Conservation (phyloP, 495 filamentous ascomycete species). For the Darksidea phi region DNA sequence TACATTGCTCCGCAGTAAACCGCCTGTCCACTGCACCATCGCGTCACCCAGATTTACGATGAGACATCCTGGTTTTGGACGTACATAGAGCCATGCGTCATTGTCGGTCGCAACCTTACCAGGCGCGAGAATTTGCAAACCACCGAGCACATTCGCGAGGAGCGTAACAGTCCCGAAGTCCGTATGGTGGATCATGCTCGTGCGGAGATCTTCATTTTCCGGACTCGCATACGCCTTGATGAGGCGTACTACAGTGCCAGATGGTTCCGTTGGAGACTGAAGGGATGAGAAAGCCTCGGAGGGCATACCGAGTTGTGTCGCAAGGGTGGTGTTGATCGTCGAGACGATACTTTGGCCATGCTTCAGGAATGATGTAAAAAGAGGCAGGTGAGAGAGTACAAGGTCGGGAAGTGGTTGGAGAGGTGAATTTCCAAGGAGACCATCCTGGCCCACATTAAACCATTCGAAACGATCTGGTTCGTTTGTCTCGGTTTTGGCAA, state of each 20-base stretch:
- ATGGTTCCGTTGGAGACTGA: slow-evolving; percentile 2
- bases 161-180: slow-evolving; percentile 15
- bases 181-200: slow-evolving; percentile 19
- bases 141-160: slow-evolving; percentile 16
- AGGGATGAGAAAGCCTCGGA: neutral
- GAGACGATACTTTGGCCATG: slow-evolving; percentile 16
- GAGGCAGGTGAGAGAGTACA: neutral
- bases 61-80: slow-evolving; percentile 3
- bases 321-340: slow-evolving; percentile 4
- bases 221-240: slow-evolving; percentile 10
- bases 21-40: slow-evolving; percentile 12
- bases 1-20: slow-evolving; percentile 2
- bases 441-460: slow-evolving; percentile 22
- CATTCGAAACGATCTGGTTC: slow-evolving; percentile 22
- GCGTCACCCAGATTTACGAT: slow-evolving; percentile 20
- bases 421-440: neutral
- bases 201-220: slow-evolving; percentile 10
- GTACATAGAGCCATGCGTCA: neutral
- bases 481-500: slow-evolving; percentile 16
- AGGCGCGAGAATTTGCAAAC: slow-evolving; percentile 5
- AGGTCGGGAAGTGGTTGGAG: slow-evolving; percentile 10
- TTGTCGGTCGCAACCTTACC: neutral
- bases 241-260: slow-evolving; percentile 19
- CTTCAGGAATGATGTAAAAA: slow-evolving; percentile 16
- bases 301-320: slow-evolving; percentile 9